These are phyloP conservation scores for Alternaria burnsii DNA, from an alignment of 2,329 filamentous ascomycete genomes.

Conservation along the genomic window DNA sequence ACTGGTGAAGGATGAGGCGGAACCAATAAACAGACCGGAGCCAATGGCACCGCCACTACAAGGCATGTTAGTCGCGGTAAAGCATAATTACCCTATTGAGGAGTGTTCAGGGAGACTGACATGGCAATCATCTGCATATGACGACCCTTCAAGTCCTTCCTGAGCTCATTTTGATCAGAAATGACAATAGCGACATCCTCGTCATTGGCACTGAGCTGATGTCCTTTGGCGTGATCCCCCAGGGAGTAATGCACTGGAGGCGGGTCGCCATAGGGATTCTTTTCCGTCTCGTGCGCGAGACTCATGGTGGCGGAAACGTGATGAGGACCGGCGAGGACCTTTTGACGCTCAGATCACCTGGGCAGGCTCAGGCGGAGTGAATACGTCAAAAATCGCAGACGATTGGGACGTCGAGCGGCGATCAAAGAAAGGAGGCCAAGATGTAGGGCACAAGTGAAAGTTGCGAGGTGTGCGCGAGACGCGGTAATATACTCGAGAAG, in stretches of 20 bases:
- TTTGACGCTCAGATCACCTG: not conserved
- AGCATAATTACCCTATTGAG: not conserved
- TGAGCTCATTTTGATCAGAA: conserved; percentile 4
- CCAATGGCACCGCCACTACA: conserved; percentile 62
- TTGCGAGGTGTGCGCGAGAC: not conserved
- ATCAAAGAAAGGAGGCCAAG: not conserved
- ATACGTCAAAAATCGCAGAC: not conserved
- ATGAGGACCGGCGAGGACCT: not conserved
- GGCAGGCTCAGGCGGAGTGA: not conserved
- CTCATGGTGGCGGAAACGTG: not conserved
- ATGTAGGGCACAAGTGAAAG: not conserved
- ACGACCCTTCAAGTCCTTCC: conserved; percentile 51
- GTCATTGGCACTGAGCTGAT: not conserved
- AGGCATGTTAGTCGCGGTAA: not conserved
- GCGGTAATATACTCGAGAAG: not conserved
- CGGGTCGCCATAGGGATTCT: not conserved
- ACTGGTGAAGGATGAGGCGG: conserved; percentile 45
- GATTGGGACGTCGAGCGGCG: not conserved
- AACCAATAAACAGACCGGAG: conserved; percentile 66
- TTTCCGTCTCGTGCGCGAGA: conserved; percentile 4
- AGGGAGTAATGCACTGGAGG: not conserved
- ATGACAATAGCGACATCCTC: not conserved
- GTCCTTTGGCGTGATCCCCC: not conserved
- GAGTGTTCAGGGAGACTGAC: conserved; percentile 5
- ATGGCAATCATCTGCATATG: conserved; percentile 69